These are phyloP conservation scores for Podospora pseudoanserina DNA, from an alignment of 495 filamentous ascomycete genomes.

Conservation along the genomic window DNA sequence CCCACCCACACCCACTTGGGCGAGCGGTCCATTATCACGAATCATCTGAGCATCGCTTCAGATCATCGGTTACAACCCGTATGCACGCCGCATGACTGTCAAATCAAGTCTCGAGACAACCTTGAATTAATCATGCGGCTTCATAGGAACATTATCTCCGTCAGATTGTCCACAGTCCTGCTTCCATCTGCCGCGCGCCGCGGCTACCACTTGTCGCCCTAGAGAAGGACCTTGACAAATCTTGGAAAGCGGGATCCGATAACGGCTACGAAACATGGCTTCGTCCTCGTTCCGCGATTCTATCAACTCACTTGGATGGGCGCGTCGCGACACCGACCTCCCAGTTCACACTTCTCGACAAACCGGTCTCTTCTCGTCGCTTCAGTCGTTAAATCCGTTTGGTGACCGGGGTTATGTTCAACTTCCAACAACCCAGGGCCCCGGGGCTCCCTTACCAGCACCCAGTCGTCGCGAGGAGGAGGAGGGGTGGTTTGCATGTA, in stretches of 20 bases:
- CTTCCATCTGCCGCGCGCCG: neutral
- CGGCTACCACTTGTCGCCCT: slow-evolving; percentile 3
- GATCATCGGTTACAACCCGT: slow-evolving; percentile 8
- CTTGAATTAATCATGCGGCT: slow-evolving; percentile 3
- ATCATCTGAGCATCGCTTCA: slow-evolving; percentile 18
- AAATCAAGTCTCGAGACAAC: neutral
- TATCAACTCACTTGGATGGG: slow-evolving; percentile 94
- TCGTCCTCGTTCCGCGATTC: slow-evolving; percentile 86
- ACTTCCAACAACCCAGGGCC: slow-evolving; percentile 78
- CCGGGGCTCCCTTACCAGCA: slow-evolving; percentile 84
- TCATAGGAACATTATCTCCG: slow-evolving; percentile 1
- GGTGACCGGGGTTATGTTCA: slow-evolving; percentile 83
- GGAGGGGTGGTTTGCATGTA: slow-evolving; percentile 91
- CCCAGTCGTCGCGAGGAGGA: slow-evolving; percentile 86
- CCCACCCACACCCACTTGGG: neutral
- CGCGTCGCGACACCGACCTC: slow-evolving; percentile 75
- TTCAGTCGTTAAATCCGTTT: slow-evolving; percentile 88
- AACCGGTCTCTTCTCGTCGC: slow-evolving; percentile 70
- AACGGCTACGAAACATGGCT: slow-evolving; percentile 58
- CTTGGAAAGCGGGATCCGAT: neutral
- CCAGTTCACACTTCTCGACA: slow-evolving; percentile 72
- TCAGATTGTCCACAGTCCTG: neutral
- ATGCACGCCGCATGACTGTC: slow-evolving; percentile 16
- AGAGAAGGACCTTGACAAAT: neutral
- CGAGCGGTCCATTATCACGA: slow-evolving; percentile 1